Evolutionary conservation across 768 basidiomycete genomes (phyloP).

Genomic region (Hygrocybe punicea): DNA sequence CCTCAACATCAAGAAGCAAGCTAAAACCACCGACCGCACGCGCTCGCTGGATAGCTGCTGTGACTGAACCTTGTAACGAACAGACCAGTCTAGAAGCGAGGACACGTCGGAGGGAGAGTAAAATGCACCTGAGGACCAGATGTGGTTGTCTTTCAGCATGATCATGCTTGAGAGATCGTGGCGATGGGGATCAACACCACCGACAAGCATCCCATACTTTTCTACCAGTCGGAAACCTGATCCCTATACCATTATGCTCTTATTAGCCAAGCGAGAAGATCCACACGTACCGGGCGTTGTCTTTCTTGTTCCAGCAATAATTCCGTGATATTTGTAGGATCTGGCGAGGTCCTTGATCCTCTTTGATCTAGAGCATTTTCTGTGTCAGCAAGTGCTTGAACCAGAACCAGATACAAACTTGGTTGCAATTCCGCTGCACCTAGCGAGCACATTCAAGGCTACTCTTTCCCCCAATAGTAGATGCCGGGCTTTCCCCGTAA

Average conservation of each 20-base stretch:
- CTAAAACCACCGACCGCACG: constrained; percentile 89
- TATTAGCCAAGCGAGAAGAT: not conserved
- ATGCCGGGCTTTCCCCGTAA: constrained; percentile 82
- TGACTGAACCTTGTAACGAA: constrained; percentile 70
- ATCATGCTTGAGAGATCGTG: constrained; percentile 99
- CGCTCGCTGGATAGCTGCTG: constrained; percentile 79
- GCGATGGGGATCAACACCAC: constrained; percentile 92
- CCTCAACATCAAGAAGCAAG: constrained; percentile 90
- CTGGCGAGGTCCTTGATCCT: constrained; percentile 74
- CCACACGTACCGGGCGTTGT: constrained; percentile 75
- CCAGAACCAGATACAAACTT: constrained; percentile 46
- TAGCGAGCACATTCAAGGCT: constrained; percentile 86
- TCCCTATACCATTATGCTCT: constrained; percentile 4
- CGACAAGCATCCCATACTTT: constrained; percentile 98
- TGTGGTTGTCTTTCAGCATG: constrained; percentile 99
- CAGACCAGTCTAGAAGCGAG: not conserved
- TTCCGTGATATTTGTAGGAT: constrained; percentile 76
- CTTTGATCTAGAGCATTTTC: constrained; percentile 59
- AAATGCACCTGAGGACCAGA: constrained; percentile 85
- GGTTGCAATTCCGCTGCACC: constrained; percentile 96
- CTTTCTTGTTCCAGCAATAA: constrained; percentile 93
- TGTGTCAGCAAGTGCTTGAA: constrained; percentile 8
- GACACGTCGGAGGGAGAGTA: constrained; percentile 1
- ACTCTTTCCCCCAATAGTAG: constrained; percentile 90
- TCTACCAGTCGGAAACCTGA: constrained; percentile 92